Conservation (phyloP, 306 rosid genomes). For the Oemleria cerasiformis region DNA sequence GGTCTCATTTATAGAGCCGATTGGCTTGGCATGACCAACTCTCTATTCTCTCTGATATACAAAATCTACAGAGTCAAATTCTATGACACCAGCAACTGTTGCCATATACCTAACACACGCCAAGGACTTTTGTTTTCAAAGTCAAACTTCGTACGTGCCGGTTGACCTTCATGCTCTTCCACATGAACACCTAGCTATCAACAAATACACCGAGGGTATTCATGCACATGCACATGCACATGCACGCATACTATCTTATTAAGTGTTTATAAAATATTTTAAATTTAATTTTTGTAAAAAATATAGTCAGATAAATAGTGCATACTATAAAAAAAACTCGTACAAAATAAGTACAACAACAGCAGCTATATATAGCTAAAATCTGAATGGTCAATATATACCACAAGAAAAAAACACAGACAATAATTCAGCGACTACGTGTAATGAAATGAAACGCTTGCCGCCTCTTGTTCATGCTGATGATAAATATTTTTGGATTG, state of each 20-base stretch:
- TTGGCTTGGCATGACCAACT: constrained; percentile 43
- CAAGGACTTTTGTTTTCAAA: constrained; percentile 31
- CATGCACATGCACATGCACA: background rate
- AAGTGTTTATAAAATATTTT: background rate
- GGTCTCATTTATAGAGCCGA: background rate
- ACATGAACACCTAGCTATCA: background rate
- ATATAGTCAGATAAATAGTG: too few relatives aligned
- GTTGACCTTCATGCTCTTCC: constrained; percentile 24
- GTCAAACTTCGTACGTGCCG: constrained; percentile 33
- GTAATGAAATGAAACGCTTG: background rate
- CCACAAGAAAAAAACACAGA: background rate
- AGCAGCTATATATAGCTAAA: background rate
- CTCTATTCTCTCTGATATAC: constrained; percentile 16
- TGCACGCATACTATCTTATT: background rate
- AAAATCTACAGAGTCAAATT: constrained; percentile 60
- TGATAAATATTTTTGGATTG: background rate
- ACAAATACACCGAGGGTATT: background rate
- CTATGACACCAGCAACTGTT: constrained; percentile 56
- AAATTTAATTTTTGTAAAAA: too few relatives aligned
- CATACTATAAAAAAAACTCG: background rate
- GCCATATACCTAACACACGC: constrained; percentile 55
- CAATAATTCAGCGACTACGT: background rate
- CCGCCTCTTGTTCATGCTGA: background rate
- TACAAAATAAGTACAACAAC: constrained; percentile 18
- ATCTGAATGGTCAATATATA: constrained; percentile 3